A percentile compares a stretch with the other conserved stretches of the same genome.
Conservation (phyloP, 2,329 filamentous ascomycete genomes). For the Colletotrichum sp. region DNA sequence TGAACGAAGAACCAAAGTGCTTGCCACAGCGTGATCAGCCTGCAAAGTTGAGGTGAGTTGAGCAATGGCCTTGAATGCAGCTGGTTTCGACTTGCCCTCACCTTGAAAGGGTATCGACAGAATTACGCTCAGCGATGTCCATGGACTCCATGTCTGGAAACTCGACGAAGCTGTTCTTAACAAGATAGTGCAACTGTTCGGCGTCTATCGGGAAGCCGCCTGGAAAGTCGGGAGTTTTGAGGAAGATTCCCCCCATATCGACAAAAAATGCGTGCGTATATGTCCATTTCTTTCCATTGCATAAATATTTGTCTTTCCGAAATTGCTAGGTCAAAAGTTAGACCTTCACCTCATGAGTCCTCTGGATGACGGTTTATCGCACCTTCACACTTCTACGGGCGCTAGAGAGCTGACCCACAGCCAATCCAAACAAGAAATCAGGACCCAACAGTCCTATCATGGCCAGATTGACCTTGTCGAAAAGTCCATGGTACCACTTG, state of each 20-base stretch:
- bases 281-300: constrained; percentile 35
- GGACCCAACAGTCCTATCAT: constrained; percentile 39
- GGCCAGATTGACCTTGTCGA: constrained; percentile 37
- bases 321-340: background rate
- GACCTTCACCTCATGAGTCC: background rate
- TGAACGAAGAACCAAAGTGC: constrained; percentile 27
- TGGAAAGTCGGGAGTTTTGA: constrained; percentile 31
- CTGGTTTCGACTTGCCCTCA: background rate
- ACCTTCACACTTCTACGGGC: constrained; percentile 36
- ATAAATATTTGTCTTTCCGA: constrained; percentile 21
- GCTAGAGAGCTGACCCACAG: constrained; percentile 37
- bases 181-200: constrained; percentile 35
- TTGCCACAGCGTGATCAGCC: constrained; percentile 27
- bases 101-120: constrained; percentile 31
- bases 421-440: constrained; percentile 39
- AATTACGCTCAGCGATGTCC: constrained; percentile 34
- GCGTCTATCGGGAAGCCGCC: constrained; percentile 39
- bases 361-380: background rate
- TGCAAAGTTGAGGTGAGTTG: background rate
- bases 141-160: constrained; percentile 27
- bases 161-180: constrained; percentile 31
- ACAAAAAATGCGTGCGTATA: constrained; percentile 44
- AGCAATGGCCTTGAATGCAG: background rate
- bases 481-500: constrained; percentile 30
- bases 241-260: constrained; percentile 44